Conservation (phyloP, 2,329 filamentous ascomycete genomes). For the Trichoderma sp. region DNA sequence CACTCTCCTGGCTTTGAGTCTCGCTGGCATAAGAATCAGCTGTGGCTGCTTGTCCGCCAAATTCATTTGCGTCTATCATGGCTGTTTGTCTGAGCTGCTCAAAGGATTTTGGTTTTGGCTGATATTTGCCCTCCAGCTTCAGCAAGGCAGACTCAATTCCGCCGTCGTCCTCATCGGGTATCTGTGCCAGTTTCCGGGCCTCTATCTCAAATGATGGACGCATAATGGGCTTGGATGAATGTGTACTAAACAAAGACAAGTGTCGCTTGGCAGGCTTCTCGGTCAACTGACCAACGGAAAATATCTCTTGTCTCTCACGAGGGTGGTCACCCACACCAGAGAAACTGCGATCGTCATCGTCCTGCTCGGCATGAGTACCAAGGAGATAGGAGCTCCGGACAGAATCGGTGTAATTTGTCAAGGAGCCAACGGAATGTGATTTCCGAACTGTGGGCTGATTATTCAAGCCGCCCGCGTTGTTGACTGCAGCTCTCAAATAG, state of each 20-base stretch:
- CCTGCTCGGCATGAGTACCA: conserved; percentile 37
- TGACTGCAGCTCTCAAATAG: conserved; percentile 68
- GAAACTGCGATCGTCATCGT: not conserved
- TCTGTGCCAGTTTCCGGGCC: conserved; percentile 80
- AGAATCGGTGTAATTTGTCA: conserved; percentile 63
- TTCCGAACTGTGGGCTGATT: conserved; percentile 45
- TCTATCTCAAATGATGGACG: conserved; percentile 83
- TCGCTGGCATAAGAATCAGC: not conserved
- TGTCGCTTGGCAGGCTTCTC: conserved; percentile 49
- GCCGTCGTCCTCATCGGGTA: conserved; percentile 81
- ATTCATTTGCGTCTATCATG: conserved; percentile 7
- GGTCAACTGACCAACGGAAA: conserved; percentile 61
- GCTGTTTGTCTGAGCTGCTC: conserved; percentile 29
- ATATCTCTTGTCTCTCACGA: conserved; percentile 32
- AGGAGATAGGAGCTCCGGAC: conserved; percentile 58
- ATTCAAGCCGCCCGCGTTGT: conserved; percentile 55
- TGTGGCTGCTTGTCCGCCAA: not conserved
- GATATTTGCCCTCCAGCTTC: conserved; percentile 87
- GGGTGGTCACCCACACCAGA: not conserved
- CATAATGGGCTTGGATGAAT: conserved; percentile 64
- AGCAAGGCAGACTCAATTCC: conserved; percentile 89
- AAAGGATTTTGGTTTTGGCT: conserved; percentile 49
- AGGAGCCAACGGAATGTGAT: conserved; percentile 60
- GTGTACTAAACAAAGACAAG: conserved; percentile 60
- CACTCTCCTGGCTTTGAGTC: not conserved